phyloP scores from a whole-genome alignment of 805 yeast species.

The Pichia heedii region DNA sequence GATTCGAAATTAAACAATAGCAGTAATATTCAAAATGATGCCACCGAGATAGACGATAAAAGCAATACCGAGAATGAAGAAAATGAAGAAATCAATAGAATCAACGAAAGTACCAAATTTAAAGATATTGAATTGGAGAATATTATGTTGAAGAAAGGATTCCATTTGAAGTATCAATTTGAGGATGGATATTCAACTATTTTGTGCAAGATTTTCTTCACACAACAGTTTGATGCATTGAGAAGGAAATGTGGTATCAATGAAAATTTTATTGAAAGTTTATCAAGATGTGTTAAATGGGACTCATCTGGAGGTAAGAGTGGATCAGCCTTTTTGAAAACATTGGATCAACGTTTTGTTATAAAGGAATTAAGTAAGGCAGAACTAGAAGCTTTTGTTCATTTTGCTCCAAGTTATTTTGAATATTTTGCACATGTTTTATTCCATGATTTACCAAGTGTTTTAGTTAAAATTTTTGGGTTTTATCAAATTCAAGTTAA shows the following conservation, averaged over 20 bases:
- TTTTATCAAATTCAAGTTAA: constrained; percentile 89
- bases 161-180: constrained; percentile 87
- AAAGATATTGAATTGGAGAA: constrained; percentile 37
- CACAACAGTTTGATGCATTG: constrained; percentile 95
- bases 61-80: background rate
- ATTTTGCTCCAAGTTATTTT: constrained; percentile 94
- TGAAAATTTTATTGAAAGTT: constrained; percentile 73
- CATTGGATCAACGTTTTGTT: constrained; percentile 81
- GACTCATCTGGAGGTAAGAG: constrained; percentile 94
- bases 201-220: constrained; percentile 89
- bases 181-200: constrained; percentile 75
- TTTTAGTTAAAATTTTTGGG: constrained; percentile 89
- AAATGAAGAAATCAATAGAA: background rate
- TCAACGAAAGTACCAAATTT: background rate
- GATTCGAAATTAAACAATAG: constrained; percentile 28
- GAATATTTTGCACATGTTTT: constrained; percentile 92
- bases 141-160: constrained; percentile 72
- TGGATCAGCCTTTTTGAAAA: constrained; percentile 88
- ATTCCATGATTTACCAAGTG: constrained; percentile 92
- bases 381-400: constrained; percentile 88
- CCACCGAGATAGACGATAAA: background rate
- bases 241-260: constrained; percentile 74
- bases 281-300: constrained; percentile 92
- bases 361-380: constrained; percentile 81
- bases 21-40: background rate